Evolutionary conservation across 495 filamentous ascomycete species (phyloP), one percentile per base, ranked within the genome.

Genomic region (Haplographium delicatum): DNA sequence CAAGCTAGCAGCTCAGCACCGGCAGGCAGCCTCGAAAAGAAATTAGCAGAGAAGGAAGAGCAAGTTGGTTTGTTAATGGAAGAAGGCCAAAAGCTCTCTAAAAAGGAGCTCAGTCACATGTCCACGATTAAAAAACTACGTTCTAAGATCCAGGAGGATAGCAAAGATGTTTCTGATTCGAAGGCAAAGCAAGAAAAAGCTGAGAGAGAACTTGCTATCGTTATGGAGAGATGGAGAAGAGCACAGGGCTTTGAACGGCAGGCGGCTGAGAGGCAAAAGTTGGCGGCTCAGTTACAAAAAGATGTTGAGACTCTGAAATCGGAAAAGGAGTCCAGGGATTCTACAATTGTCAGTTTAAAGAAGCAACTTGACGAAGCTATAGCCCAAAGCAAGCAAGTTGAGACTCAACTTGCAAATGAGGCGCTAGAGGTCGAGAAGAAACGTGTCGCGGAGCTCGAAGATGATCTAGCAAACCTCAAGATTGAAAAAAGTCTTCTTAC

Each of bases 1-100:
- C 77, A 74, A 44, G 78, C 83, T 3, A 82, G 79, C 2, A 66
- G 75, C 4, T 71, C 74, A 15, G 80, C 85, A 2, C 70, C 80
- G 7, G 62, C 79, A 0, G 83, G 84, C 2, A 86, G 80, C 53
- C 26, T 69, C 4, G 87, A 95, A 45, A 87, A 83, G 62, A 88
- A 86, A 58, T 67, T 96, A 7, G 82, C 87, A 7, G 89, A 93
- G 61, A 91, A 90, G 51, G 89, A 96, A 53, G 88, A 91, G 56
- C 85, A 88, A 56, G 93, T 96, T 50, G 86, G 89, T 4, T 72
- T 90, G 34, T 70, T 98, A 11, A 84, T 98, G 67, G 84, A 94
- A 59, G 93, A 98, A 67, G 93, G 94, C 0, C 88, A 95, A 61
- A 90, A 87, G 52, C 75, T 97, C 9, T 86, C 85, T 3, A 87